Evolutionary conservation across 805 yeast species (phyloP), one percentile per base, ranked within the genome.

Genomic region (Myxozyma lipomycoides): DNA sequence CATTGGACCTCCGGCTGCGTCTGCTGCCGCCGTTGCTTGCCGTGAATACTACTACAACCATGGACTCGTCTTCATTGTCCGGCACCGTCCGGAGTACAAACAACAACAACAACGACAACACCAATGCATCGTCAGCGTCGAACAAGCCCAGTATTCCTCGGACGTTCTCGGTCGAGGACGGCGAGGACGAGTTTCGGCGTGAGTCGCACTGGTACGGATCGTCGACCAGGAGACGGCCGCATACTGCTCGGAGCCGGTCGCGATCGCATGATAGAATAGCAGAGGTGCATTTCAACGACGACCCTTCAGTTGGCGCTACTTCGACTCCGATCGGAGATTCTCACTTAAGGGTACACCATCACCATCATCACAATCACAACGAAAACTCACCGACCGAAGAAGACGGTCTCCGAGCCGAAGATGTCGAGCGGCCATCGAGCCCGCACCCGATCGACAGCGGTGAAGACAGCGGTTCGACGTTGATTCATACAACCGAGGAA

Each of bases 401-500:
- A 22, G 44, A 18, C 22, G 47, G 26, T 26, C 42, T 48, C 19
- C 9, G 32, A 12, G 28, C 48, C 18, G 47, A 46, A n/a, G 43
- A 21, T 4, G 40, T 19, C 5, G 40, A 17, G 26, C 41, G n/a
- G 1, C 24, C 21, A 7, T 26, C 22, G 9, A 52, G 44, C n/a
- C 4, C 10, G 4, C 51, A 43, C n/a, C 52, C 49, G 22, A 56
- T 47, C 3, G 56, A 49, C 17, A 56, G 51, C 18, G 64, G 52
- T 17, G 52, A 48, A 17, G 60, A 55, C 21, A 47, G 55, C 7
- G 56, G 59, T 4, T 47, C 50, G 26, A 45, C 54, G 18, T 48
- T 44, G 18, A 43, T 51, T 15, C 61, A 62, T 38, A 49, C 57
- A 18, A 56, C 59, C 2, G 59, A 59, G 39, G 65, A 60, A 4